Conservation (phyloP, 768 basidiomycete genomes). For the Clathrus columnatus region DNA sequence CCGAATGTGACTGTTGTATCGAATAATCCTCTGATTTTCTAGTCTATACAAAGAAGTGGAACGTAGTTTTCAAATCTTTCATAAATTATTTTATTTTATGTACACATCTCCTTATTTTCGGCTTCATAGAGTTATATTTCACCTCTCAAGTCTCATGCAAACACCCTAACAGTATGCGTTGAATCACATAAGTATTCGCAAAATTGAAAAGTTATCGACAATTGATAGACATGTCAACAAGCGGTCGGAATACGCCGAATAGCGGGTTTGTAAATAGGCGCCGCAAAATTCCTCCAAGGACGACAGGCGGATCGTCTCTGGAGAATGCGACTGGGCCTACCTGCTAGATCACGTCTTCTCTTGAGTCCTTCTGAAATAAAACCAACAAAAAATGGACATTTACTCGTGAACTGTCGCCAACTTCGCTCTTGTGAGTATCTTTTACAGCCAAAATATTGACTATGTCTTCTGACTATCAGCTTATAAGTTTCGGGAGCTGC, state of each 20-base stretch:
- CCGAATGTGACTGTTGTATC: slow-evolving; percentile 1
- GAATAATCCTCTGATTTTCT: too few relatives aligned
- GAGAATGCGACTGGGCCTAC: slow-evolving; percentile 1
- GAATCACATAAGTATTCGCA: too few relatives aligned
- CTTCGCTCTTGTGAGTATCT: slow-evolving; percentile 1
- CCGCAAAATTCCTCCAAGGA: background rate
- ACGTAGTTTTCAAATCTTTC: too few relatives aligned
- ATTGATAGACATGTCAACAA: too few relatives aligned
- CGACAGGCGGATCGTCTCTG: background rate
- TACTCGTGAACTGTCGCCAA: background rate
- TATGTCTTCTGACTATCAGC: background rate
- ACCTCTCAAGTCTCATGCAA: too few relatives aligned
- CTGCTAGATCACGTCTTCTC: background rate
- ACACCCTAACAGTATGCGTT: too few relatives aligned
- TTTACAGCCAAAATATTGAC: background rate
- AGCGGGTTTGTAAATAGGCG: background rate
- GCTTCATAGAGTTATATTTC: too few relatives aligned
- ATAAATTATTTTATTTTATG: too few relatives aligned
- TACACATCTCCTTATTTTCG: too few relatives aligned
- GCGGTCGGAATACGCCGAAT: background rate
- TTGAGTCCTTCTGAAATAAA: background rate
- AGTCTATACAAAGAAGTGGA: too few relatives aligned
- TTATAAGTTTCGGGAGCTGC: background rate
- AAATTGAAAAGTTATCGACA: too few relatives aligned
- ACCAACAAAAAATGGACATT: background rate